Conservation (phyloP, 441 rosid species). For the Geranium incanum region DNA sequence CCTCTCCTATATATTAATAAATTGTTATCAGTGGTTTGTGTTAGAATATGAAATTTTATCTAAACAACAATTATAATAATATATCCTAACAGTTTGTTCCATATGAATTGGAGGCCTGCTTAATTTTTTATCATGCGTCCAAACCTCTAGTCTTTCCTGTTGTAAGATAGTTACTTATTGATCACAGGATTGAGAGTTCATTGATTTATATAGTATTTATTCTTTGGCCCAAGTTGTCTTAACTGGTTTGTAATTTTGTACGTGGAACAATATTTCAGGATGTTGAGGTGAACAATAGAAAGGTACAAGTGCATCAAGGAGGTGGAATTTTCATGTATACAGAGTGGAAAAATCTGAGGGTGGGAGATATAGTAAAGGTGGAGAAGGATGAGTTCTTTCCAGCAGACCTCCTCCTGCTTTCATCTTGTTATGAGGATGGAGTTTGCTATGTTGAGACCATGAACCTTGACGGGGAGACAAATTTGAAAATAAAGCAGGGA, state of each 20-base stretch:
- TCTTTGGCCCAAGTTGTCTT: not conserved
- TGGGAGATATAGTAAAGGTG: constrained; percentile 62
- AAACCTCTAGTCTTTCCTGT: not conserved
- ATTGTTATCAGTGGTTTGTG: not conserved
- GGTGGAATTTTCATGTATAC: constrained; percentile 38
- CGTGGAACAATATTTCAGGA: constrained; percentile 33
- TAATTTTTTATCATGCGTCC: not conserved
- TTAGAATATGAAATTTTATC: too few relatives aligned
- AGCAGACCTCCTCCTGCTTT: constrained; percentile 54
- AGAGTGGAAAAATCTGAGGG: constrained; percentile 55
- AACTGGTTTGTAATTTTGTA: constrained; percentile 4
- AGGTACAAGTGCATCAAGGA: constrained; percentile 41
- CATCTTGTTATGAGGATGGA: constrained; percentile 58
- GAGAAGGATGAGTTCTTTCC: constrained; percentile 69
- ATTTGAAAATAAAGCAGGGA: constrained; percentile 60
- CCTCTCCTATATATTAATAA: not conserved
- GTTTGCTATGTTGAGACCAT: constrained; percentile 68
- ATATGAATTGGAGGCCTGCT: not conserved
- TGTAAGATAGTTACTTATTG: not conserved
- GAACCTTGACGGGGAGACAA: constrained; percentile 77
- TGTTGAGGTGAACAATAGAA: constrained; percentile 51
- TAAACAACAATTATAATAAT: too few relatives aligned
- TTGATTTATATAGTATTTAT: not conserved
- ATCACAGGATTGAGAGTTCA: not conserved
- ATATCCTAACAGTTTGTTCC: not conserved